These are phyloP conservation scores for Orbilia oligospora DNA, from an alignment of 2,329 filamentous ascomycete species.

Conservation along the genomic window DNA sequence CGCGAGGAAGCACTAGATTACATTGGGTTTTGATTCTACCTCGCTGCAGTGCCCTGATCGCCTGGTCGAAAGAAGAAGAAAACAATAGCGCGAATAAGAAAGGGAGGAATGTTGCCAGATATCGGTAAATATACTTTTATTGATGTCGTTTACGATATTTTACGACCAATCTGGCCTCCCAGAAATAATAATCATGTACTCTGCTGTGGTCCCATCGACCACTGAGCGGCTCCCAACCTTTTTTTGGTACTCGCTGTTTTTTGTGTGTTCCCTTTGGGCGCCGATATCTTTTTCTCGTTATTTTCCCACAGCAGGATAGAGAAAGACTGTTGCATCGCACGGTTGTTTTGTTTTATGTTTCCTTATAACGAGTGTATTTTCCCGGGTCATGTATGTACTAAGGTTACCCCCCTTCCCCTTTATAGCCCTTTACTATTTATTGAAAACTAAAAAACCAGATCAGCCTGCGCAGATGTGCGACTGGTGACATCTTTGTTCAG, in stretches of 20 bases:
- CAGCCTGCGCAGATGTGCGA: conserved; percentile 32
- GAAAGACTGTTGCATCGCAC: conserved; percentile 41
- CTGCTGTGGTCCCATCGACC: conserved; percentile 34
- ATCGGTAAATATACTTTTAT: conserved; percentile 16
- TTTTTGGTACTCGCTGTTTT: conserved; percentile 16
- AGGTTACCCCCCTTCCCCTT: conserved; percentile 18
- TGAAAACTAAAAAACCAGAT: conserved; percentile 34
- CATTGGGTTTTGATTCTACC: conserved; percentile 9
- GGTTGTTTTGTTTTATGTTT: conserved; percentile 54
- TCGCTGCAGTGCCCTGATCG: background rate
- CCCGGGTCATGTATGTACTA: conserved; percentile 49
- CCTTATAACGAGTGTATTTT: conserved; percentile 22
- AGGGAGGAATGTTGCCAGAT: conserved; percentile 10
- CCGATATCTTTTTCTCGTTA: conserved; percentile 38
- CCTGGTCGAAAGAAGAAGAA: background rate
- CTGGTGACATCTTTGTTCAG: conserved; percentile 25
- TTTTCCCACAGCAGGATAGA: conserved; percentile 43
- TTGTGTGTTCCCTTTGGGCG: conserved; percentile 30
- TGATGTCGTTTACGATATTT: conserved; percentile 43
- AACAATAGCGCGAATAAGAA: background rate
- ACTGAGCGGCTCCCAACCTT: conserved; percentile 10
- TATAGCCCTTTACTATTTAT: conserved; percentile 27
- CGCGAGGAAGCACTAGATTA: conserved; percentile 20
- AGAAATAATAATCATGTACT: conserved; percentile 30
- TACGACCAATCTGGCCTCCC: conserved; percentile 27